phyloP scores from a whole-genome alignment of 2,329 filamentous ascomycete species.

The Trichoderma cornu-damae region DNA sequence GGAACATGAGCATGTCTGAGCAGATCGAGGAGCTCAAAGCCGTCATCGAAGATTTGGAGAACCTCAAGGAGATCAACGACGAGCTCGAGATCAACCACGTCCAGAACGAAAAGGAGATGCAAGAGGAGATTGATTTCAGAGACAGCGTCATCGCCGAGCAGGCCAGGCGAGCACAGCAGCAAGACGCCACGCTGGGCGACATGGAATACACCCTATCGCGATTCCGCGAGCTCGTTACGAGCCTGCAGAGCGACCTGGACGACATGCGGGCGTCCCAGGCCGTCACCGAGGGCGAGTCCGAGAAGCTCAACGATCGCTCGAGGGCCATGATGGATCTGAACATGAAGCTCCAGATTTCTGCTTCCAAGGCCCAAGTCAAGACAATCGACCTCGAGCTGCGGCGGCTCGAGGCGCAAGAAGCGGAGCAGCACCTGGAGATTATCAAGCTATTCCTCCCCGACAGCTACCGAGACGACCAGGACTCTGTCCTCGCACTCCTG shows the following conservation, averaged over 20 bases:
- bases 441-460: conserved; percentile 86
- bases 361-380: conserved; percentile 87
- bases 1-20: conserved; percentile 78
- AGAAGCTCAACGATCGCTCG: conserved; percentile 81
- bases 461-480: conserved; percentile 70
- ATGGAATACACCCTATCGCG: conserved; percentile 84
- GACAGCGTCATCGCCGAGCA: conserved; percentile 82
- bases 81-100: conserved; percentile 91
- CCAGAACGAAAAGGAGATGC: conserved; percentile 88
- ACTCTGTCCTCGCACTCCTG: conserved; percentile 83
- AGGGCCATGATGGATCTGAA: conserved; percentile 96
- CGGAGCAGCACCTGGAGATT: conserved; percentile 80
- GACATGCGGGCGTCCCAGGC: conserved; percentile 90
- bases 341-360: conserved; percentile 84
- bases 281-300: conserved; percentile 86
- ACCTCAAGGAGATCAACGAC: conserved; percentile 85
- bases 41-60: conserved; percentile 81
- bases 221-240: conserved; percentile 84
- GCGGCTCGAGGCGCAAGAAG: conserved; percentile 82
- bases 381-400: conserved; percentile 87
- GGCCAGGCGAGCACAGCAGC: conserved; percentile 63
- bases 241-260: conserved; percentile 78
- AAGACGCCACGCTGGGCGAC: conserved; percentile 76
- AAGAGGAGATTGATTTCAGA: conserved; percentile 86
- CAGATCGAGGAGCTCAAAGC: conserved; percentile 77